Percentiles rank a stretch among this genome's conserved stretches.
These are phyloP conservation scores for Phytophthora idaei DNA, from an alignment of 352 stramenopile genomes.

Conservation along the genomic window DNA sequence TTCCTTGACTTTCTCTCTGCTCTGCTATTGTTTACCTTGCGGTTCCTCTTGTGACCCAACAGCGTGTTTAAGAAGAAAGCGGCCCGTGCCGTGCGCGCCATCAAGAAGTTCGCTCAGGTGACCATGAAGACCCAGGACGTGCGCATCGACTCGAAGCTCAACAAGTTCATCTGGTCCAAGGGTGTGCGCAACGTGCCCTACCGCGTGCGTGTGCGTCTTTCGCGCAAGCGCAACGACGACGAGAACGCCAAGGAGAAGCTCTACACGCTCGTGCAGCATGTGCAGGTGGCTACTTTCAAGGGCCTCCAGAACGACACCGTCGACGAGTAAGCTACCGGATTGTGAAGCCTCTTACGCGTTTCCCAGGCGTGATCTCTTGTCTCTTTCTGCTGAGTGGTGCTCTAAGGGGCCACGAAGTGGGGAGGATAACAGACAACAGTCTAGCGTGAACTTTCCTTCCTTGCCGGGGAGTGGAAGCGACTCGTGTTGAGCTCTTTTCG, in stretches of 20 bases:
- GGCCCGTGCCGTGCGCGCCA: conserved; percentile 96
- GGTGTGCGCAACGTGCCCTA: conserved; percentile 98
- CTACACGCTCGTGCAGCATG: conserved; percentile 98
- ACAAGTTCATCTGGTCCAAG: conserved; percentile 98
- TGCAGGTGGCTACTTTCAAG: conserved; percentile 96
- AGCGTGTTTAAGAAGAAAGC: conserved; percentile 98
- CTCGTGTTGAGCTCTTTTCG: conserved; percentile 36
- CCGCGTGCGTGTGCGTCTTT: conserved; percentile 97
- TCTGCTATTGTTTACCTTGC: conserved; percentile 23
- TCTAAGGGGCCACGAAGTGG: conserved; percentile 16
- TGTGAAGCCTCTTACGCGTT: conserved; percentile 18
- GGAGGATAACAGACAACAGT: neutral
- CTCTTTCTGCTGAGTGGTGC: conserved; percentile 14
- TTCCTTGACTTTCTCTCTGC: conserved; percentile 75
- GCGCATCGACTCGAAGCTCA: conserved; percentile 95
- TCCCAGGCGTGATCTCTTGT: conserved; percentile 10
- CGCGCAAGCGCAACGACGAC: conserved; percentile 98
- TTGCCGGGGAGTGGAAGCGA: conserved; percentile 31
- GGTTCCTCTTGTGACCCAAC: conserved; percentile 29
- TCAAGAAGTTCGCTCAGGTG: conserved; percentile 98
- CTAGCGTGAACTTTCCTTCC: conserved; percentile 33
- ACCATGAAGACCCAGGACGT: conserved; percentile 98
- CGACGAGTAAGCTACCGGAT: conserved; percentile 78
- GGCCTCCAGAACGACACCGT: conserved; percentile 97
- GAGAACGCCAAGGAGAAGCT: conserved; percentile 99